Evolutionary conservation across 129 eudicot species (phyloP).

Genomic region (sunflower (Helianthus annuus)): DNA sequence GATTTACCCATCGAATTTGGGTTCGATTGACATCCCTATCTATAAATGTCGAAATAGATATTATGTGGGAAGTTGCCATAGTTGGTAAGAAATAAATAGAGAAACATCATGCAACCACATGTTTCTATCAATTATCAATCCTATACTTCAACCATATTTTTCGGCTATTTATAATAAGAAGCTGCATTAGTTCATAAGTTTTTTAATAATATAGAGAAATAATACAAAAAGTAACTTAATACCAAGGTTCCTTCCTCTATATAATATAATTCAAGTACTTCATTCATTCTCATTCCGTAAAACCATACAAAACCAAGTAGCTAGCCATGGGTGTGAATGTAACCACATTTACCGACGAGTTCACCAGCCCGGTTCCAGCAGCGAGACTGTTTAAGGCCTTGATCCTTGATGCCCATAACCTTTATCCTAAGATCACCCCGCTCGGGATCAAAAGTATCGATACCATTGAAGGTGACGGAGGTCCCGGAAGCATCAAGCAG

Average conservation of each 20-base stretch:
- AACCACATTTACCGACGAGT: slow-evolving; percentile 4
- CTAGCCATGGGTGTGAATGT: slow-evolving; percentile 12
- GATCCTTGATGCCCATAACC: slow-evolving; percentile 45
- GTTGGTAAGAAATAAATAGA: slow-evolving; percentile 26
- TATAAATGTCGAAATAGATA: neutral
- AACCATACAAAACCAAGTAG: neutral
- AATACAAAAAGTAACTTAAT: neutral
- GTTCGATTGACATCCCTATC: no score
- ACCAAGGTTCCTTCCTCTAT: slow-evolving; percentile 6
- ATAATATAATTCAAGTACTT: slow-evolving; percentile 8
- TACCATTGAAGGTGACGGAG: slow-evolving; percentile 47
- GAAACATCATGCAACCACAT: slow-evolving; percentile 11
- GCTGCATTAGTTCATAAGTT: neutral
- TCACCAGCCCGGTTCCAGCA: slow-evolving; percentile 28
- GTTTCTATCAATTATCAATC: neutral
- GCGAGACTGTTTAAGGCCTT: slow-evolving; percentile 49
- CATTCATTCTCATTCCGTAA: neutral
- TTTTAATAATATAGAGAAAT: neutral
- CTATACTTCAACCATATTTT: slow-evolving; percentile 20
- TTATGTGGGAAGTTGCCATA: slow-evolving; percentile 17
- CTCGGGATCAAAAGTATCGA: slow-evolving; percentile 41
- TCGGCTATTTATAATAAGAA: slow-evolving; percentile 27
- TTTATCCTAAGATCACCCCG: slow-evolving; percentile 41
- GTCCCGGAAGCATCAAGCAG: slow-evolving; percentile 51
- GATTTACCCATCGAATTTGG: no score